Base-by-base conservation (phyloP, 2,329 filamentous ascomycete genomes). In the Cercospora zeina region DNA sequence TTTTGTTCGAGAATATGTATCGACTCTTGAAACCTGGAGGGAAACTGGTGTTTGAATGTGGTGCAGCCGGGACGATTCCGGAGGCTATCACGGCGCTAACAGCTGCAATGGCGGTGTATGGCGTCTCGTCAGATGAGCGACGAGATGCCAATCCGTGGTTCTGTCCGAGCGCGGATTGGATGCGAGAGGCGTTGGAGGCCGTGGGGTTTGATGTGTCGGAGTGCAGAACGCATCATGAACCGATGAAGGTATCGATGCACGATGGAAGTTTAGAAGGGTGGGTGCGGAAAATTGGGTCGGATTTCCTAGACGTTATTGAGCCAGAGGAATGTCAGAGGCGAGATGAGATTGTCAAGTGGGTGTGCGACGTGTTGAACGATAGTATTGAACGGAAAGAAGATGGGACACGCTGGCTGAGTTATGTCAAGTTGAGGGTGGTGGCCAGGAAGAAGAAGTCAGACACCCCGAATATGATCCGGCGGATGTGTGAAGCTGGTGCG, bases 41-140 rank as follows among this genome's bases (percentile, higher is more conserved):
- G 1, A 68, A 69, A 0, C 85, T 90, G 60, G 81, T 83, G 10
- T 89, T 90, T 68, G 88, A 90, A 74, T 59, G 56, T 27, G 88
- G 88, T 56, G 87, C 87, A 0, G 81, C 86, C 51, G 88, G 88
- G 21, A 90, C 90, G 72, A 81, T 89, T 1, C 77, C 79, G 1
- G 88, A 89, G 74, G 82, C 88, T 65, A 80, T 83, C 30, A 78
- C 83, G 0, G 84, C 85, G 1, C 76, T 89, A 6, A 75, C 86
- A 2, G 77, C 79, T 16, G 81, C 81, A 1, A 76, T 88, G 1
- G 56, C 56, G n/a, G 31, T 59, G 3, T 56, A 50, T 45, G 61
- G 56, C 0, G 70, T 86, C 0, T 77, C 83, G 0, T 66, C 87
- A 0, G 69, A 76, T 14, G 37, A 36, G 13, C 57, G 61, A 5